Evolutionary conservation across 805 yeast species (phyloP), one percentile per base, ranked within the genome.

Genomic region (Maudiozyma pseudohumilis): DNA sequence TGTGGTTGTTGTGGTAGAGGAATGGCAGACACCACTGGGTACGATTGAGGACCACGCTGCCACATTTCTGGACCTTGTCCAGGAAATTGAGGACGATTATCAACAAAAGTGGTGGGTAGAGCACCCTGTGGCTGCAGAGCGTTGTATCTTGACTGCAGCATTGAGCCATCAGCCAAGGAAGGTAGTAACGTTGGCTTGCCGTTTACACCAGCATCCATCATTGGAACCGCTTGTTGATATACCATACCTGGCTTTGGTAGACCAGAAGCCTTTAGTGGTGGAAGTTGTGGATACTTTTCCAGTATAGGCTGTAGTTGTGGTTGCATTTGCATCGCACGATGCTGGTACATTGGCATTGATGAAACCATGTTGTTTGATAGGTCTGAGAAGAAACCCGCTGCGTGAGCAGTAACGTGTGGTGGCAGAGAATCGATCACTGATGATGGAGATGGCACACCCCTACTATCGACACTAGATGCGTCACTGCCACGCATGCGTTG

Each of bases 351-450:
- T 20, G 34, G 8, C 5, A n/a, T n/a, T 13, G n/a, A 21, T 15
- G 25, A 21, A 3, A 6, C 18, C 55, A 53, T 49, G 21, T 49
- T 48, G 10, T 39, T 40, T 10, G 56, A 45, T 17, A 53, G 35
- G 7, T 46, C 44, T 7, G 49, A 42, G 37, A 53, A 53, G 24
- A 49, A 52, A 16, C 45, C 42, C 2, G 50, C 51, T 4, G 56
- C 55, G 23, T 40, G 39, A 3, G 43, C 40, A 2, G 44, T 40
- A 3, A 24, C 24, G 8, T 33, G 29, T 8, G 6, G 17, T 17
- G 36, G 30, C 26, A 33, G 19, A 5, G 30, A 9, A 18, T 33
- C 36, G 15, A 33, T 23, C 5, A 25, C 16, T 3, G 36, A 12
- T 9, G 38, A 28, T 3, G 22, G 21, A 26, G 24, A 25, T 16